Evolutionary conservation across 2,329 filamentous ascomycete genomes (phyloP).

Genomic region (Ophiobolus disseminans): DNA sequence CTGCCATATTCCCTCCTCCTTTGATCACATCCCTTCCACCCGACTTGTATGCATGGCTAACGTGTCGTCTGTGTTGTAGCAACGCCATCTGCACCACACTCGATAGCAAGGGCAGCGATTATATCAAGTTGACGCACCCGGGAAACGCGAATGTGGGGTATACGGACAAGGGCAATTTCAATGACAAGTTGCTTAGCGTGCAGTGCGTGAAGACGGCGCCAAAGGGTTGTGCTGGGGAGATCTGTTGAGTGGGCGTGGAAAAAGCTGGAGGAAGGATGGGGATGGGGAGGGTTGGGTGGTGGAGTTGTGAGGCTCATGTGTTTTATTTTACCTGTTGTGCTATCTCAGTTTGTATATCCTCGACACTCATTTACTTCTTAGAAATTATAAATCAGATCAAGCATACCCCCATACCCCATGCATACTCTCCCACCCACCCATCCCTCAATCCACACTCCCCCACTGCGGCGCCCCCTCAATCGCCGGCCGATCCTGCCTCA

Average conservation of each 20-base stretch:
- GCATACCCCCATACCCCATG: neutral
- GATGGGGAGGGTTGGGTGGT: too few relatives aligned
- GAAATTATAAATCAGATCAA: too few relatives aligned
- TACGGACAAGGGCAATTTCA: constrained; percentile 23
- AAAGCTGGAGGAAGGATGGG: neutral
- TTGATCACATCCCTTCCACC: neutral
- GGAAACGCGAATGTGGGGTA: constrained; percentile 23
- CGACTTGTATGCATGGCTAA: neutral
- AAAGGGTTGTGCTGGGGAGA: neutral
- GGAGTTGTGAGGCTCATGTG: too few relatives aligned
- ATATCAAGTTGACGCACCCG: constrained; percentile 17
- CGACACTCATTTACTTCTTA: too few relatives aligned
- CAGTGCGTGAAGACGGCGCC: constrained; percentile 10
- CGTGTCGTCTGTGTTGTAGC: constrained; percentile 4
- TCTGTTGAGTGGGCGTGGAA: neutral
- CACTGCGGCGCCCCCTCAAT: constrained; percentile 36
- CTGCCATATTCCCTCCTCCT: neutral
- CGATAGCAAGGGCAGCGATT: constrained; percentile 11
- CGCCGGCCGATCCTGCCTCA: constrained; percentile 35
- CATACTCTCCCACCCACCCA: neutral
- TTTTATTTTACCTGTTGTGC: too few relatives aligned
- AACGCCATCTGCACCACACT: constrained; percentile 23
- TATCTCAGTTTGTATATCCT: too few relatives aligned
- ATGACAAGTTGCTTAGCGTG: constrained; percentile 25
- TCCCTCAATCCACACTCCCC: constrained; percentile 36